Conservation (phyloP, 1,284 basidiomycete species). For the Flammula alnicola region DNA sequence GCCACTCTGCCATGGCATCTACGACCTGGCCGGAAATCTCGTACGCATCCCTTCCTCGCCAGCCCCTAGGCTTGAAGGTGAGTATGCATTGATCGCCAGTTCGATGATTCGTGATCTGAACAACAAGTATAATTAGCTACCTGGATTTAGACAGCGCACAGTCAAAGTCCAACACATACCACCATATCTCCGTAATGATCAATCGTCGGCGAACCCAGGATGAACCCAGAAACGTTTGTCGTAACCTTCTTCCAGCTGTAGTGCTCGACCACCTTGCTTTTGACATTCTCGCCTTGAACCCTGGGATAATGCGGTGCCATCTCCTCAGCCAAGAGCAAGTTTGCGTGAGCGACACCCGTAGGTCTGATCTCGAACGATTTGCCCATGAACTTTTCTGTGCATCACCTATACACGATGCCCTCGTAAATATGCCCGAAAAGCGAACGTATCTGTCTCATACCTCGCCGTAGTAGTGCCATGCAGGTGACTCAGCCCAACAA, state of each 20-base stretch:
- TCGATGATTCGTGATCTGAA: slow-evolving; percentile 86
- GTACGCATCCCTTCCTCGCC: slow-evolving; percentile 90
- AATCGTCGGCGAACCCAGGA: slow-evolving; percentile 91
- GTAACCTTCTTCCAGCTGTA: slow-evolving; percentile 97
- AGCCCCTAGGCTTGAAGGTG: slow-evolving; percentile 96
- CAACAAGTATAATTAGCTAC: slow-evolving; percentile 4
- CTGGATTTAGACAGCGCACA: not conserved
- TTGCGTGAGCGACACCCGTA: slow-evolving; percentile 91
- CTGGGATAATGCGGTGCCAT: slow-evolving; percentile 64
- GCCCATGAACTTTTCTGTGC: slow-evolving; percentile 96
- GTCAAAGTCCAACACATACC: slow-evolving; percentile 51
- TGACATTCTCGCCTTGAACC: slow-evolving; percentile 41
- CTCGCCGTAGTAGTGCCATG: slow-evolving; percentile 94
- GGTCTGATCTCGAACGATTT: slow-evolving; percentile 97
- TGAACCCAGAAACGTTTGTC: slow-evolving; percentile 92
- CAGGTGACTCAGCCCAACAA: slow-evolving; percentile 90
- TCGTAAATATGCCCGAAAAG: too few species aligned
- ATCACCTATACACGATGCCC: slow-evolving; percentile 83
- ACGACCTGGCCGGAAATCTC: slow-evolving; percentile 91
- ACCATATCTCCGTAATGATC: slow-evolving; percentile 98
- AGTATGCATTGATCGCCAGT: slow-evolving; percentile 90
- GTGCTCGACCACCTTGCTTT: slow-evolving; percentile 75
- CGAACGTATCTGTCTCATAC: slow-evolving; percentile 38
- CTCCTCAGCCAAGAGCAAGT: slow-evolving; percentile 79
- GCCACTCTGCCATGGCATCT: slow-evolving; percentile 68